Evolutionary conservation across 371 early-diverging fungal genomes (phyloP), one percentile per base, ranked within the genome.

Genomic region (Mucor mucedo): DNA sequence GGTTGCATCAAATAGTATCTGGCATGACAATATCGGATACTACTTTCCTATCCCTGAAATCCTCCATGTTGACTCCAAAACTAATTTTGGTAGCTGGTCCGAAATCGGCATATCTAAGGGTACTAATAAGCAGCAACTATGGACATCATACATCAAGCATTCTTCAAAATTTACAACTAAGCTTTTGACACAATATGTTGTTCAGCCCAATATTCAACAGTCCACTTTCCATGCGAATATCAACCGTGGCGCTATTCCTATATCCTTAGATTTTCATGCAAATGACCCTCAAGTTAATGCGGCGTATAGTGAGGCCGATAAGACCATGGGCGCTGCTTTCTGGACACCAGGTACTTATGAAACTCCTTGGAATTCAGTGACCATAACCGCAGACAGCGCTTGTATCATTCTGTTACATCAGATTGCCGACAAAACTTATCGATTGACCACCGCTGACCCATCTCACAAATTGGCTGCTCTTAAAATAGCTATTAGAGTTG

Each of bases 1-100:
- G 0, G 5, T 21, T 13, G 41, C 62, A 2, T 58, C 62, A 16
- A 69, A 44, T 2, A 49, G 57, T 30, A 30, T 76, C 8, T 72
- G 73, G 69, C 73, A 76, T 40, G 67, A 71, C 9, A 55, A 52
- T 5, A 66, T 68, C 35, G 73, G 73, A 3, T 76, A 76, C 33
- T 68, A 66, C 11, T 70, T 76, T 35, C 63, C 69, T 33, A 42
- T 55, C 1, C 9, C 53, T 11, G 62, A 57, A 10, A 30, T 27
- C 14, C 13, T 76, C 2, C 62, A 38, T 39, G 55, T 76, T 13
- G 62, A 60, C 11, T 66, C 73, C 2, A 42, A n/a, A 13, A 52
- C 61, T 32, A 66, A 50, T 9, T 29, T 28, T 9, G 47, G 62
- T 10, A 35, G 52, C 14, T 76, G 77, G 77, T 11, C 47, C 5